These are phyloP conservation scores for Chaetothyriales sp. DNA, from an alignment of 2,329 filamentous ascomycete genomes.

Conservation along the genomic window DNA sequence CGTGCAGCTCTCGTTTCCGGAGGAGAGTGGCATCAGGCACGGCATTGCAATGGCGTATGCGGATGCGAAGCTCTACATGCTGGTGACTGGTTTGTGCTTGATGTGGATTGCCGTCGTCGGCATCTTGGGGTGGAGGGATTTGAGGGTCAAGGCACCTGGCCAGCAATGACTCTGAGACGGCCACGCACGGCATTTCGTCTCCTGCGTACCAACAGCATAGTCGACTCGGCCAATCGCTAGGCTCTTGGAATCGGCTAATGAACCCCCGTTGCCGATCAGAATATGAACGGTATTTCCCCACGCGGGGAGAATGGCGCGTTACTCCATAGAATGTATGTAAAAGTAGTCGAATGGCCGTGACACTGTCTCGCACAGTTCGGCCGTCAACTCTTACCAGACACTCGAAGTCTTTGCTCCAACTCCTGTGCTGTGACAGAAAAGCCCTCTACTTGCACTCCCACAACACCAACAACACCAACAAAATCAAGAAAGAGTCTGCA, in stretches of 20 bases:
- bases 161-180: too few relatives aligned
- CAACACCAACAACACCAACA: background rate
- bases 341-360: background rate
- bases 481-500: background rate
- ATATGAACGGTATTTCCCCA: background rate
- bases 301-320: background rate
- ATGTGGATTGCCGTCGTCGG: background rate
- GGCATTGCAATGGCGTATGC: conserved; percentile 35
- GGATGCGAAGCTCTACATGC: conserved; percentile 31
- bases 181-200: too few relatives aligned
- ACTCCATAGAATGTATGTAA: too few relatives aligned
- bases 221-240: too few relatives aligned
- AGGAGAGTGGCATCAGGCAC: conserved; percentile 27
- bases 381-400: background rate
- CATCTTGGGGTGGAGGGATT: background rate
- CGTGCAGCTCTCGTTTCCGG: conserved; percentile 35
- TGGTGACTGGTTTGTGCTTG: conserved; percentile 20
- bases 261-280: too few relatives aligned
- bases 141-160: background rate
- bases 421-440: too few relatives aligned
- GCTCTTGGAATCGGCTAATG: too few relatives aligned
- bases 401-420: background rate
- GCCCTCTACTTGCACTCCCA: background rate
- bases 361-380: background rate
- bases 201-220: too few relatives aligned